phyloP scores from a whole-genome alignment of 1,284 basidiomycete species.

The Leccinum variabile region DNA sequence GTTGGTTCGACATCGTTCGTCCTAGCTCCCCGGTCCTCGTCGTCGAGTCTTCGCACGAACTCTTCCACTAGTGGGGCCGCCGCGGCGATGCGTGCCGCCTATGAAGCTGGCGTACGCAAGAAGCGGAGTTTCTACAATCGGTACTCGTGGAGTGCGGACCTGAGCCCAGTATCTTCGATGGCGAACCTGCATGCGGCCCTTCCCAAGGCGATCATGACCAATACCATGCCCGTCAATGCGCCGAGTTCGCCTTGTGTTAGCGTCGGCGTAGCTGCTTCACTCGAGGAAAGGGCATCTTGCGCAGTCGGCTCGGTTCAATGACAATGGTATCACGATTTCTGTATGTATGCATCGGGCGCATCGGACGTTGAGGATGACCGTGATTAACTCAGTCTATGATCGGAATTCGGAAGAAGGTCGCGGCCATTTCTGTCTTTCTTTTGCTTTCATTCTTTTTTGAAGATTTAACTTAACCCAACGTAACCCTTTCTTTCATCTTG shows the following conservation, averaged over 20 bases:
- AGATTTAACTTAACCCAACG: conserved; percentile 13
- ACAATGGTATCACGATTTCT: conserved; percentile 2
- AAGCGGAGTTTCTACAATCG: conserved; percentile 55
- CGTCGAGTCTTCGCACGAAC: conserved; percentile 32
- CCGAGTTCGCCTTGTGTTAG: conserved; percentile 7
- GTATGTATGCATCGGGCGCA: background rate
- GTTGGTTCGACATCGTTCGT: conserved; percentile 29
- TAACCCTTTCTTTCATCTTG: conserved; percentile 4
- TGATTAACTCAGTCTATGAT: background rate
- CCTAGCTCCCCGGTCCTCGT: conserved; percentile 32
- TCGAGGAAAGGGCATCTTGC: conserved; percentile 2
- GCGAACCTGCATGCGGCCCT: conserved; percentile 18
- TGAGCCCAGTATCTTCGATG: conserved; percentile 28
- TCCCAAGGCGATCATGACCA: conserved; percentile 20
- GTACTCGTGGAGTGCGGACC: conserved; percentile 50
- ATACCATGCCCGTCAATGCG: conserved; percentile 12
- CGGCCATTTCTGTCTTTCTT: background rate
- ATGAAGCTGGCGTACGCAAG: conserved; percentile 54
- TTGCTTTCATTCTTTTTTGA: conserved; percentile 6
- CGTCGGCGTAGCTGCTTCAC: conserved; percentile 11
- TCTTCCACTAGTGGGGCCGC: conserved; percentile 37
- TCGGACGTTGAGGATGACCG: background rate
- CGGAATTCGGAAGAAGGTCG: background rate
- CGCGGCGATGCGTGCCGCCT: conserved; percentile 56
- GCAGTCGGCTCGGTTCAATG: conserved; percentile 22